Evolutionary conservation across 805 yeast species (phyloP), one percentile per base, ranked within the genome.

Genomic region (Pichia rugopelliculosa): DNA sequence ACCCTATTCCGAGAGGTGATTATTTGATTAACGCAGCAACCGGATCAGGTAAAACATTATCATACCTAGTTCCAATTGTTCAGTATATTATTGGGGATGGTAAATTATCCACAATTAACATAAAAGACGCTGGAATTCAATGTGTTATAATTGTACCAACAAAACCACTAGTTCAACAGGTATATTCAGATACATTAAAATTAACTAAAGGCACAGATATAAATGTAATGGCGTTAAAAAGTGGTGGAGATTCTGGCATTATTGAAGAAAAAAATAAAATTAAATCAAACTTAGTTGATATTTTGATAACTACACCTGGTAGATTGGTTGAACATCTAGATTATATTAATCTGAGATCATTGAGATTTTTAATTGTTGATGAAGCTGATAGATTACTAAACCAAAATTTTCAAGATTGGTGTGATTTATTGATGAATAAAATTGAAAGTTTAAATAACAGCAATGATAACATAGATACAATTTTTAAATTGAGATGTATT

Each of bases 401-500:
- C 59, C 97, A 93, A 63, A 79, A 86, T 13, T 93, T 88, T 65
- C 97, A 93, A 66, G 88, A 89, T 62, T 93, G 99, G 99, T 76
- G 86, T 67, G 71, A 74, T 60, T 72, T 70, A 41, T 71, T 82
- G 27, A 70, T 80, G 51, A 56, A 63, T 22, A 65, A 63, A 41
- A 56, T 73, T 20, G 70, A 64, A 18, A 48, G 58, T 5, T 70
- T 67, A 44, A 66, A 74, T 46, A 62, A 48, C 12, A 17, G n/a
- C 21, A 59, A 40, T 57, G 26, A 25, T 12, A 24, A 22, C 25
- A 17, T 68, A 3, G 63, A 70, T 20, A 54, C 61, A 27, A 48
- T 44, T 18, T 76, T 75, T 68, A 52, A 52, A 11, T 46, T 69
- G 36, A 64, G 62, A 42, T 64, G 80, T 66, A 60, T 83, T 69